These are phyloP conservation scores for Fallopia convolvulus DNA, from an alignment of 148 eudicot species.

Conservation along the genomic window DNA sequence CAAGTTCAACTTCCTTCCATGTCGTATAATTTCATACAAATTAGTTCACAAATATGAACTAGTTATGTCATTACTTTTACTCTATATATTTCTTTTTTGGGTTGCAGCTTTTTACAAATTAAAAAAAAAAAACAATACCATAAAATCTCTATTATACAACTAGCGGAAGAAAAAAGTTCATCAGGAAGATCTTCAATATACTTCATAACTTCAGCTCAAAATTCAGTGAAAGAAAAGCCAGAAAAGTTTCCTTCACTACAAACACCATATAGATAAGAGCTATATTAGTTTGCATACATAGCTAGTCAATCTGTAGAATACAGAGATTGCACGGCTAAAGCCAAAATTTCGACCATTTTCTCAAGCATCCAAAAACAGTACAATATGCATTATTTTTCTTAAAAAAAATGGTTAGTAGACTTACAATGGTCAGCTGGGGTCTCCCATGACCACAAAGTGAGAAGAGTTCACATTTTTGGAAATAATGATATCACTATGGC, in stretches of 20 bases:
- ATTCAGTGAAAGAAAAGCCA: not conserved
- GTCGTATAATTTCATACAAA: no score
- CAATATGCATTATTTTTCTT: not conserved
- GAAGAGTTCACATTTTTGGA: slow-evolving; percentile 7
- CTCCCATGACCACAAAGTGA: not conserved
- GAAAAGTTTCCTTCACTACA: not conserved
- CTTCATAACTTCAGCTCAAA: not conserved
- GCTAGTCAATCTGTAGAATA: not conserved
- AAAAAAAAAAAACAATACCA: no score
- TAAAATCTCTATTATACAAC: no score
- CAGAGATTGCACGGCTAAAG: not conserved
- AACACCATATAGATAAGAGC: not conserved
- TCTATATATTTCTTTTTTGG: no score
- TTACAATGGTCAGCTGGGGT: not conserved
- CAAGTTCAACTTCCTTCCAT: no score
- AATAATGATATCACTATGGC: slow-evolving; percentile 23
- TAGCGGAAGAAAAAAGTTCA: no score
- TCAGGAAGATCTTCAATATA: not conserved
- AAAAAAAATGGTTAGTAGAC: not conserved
- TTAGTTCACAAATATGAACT: no score
- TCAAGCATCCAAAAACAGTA: not conserved
- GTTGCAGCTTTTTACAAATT: no score
- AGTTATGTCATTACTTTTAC: no score
- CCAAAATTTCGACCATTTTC: not conserved
- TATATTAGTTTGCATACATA: not conserved